Evolutionary conservation across 768 basidiomycete species (phyloP).

Genomic region (Podaxis rugospora): DNA sequence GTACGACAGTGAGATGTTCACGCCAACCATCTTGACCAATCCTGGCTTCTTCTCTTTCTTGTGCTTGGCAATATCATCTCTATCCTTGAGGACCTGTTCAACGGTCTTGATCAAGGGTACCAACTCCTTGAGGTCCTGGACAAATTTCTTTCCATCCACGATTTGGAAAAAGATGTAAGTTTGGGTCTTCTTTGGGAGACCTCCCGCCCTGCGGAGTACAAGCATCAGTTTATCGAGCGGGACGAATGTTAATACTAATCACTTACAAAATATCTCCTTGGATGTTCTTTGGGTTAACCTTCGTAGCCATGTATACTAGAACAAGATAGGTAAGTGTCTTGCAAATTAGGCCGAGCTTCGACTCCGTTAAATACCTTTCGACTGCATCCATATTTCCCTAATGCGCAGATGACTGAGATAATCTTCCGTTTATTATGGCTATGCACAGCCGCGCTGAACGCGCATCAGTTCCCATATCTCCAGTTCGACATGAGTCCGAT

Average conservation of each 20-base stretch:
- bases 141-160: slow-evolving; percentile 37
- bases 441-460: background rate
- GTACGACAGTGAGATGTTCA: slow-evolving; percentile 54
- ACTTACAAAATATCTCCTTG: slow-evolving; percentile 46
- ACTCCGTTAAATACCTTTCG: background rate
- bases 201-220: slow-evolving; percentile 30
- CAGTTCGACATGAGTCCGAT: background rate
- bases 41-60: slow-evolving; percentile 29
- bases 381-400: background rate
- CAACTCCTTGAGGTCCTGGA: slow-evolving; percentile 34
- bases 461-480: background rate
- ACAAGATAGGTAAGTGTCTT: background rate
- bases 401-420: background rate
- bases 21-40: slow-evolving; percentile 35
- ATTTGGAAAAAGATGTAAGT: slow-evolving; percentile 51
- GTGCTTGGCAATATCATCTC: slow-evolving; percentile 33
- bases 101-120: slow-evolving; percentile 43
- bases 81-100: slow-evolving; percentile 36
- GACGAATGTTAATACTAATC: background rate
- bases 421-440: background rate
- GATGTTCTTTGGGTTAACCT: slow-evolving; percentile 25
- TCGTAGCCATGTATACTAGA: background rate
- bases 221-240: background rate
- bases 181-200: slow-evolving; percentile 52
- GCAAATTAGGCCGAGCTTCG: background rate